Conservation (phyloP, 805 yeast genomes). For the Kodamaea fukazawae region DNA sequence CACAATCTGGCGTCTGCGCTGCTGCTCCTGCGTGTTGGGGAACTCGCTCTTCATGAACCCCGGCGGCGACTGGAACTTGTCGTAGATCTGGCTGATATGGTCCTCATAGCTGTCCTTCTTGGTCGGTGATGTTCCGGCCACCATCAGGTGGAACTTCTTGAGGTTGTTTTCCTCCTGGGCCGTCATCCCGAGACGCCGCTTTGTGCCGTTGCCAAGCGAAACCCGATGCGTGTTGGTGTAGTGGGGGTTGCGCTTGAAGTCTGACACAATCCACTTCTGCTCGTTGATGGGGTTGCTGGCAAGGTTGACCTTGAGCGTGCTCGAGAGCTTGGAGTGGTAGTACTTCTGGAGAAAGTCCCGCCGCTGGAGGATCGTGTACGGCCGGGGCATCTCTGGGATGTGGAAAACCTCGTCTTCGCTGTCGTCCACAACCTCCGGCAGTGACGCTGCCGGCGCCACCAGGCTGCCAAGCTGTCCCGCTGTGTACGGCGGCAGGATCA, state of each 20-base stretch:
- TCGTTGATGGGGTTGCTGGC: constrained; percentile 35
- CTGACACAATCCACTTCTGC: constrained; percentile 33
- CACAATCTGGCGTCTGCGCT: constrained; percentile 18
- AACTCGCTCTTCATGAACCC: constrained; percentile 40
- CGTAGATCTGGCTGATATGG: constrained; percentile 31
- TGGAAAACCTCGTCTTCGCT: constrained; percentile 11
- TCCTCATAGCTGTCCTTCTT: constrained; percentile 18
- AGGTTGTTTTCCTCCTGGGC: constrained; percentile 17
- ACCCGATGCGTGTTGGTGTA: constrained; percentile 18
- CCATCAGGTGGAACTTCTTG: constrained; percentile 13
- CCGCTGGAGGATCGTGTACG: constrained; percentile 32
- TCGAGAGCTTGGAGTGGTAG: constrained; percentile 20
- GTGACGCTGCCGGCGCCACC: too few relatives aligned
- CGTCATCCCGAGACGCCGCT: constrained; percentile 19
- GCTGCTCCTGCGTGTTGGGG: constrained; percentile 33
- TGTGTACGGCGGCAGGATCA: too few relatives aligned
- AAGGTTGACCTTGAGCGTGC: constrained; percentile 25
- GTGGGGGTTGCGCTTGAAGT: constrained; percentile 31
- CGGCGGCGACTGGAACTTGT: constrained; percentile 39
- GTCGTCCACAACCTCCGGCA: constrained; percentile 12
- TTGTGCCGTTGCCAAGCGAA: constrained; percentile 2
- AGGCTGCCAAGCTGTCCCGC: too few relatives aligned
- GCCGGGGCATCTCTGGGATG: constrained; percentile 10
- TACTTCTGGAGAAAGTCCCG: constrained; percentile 27
- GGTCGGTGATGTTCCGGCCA: constrained; percentile 12